These are phyloP conservation scores for Eutrema heterophyllum DNA, from an alignment of 345 rosid genomes.

Conservation along the genomic window DNA sequence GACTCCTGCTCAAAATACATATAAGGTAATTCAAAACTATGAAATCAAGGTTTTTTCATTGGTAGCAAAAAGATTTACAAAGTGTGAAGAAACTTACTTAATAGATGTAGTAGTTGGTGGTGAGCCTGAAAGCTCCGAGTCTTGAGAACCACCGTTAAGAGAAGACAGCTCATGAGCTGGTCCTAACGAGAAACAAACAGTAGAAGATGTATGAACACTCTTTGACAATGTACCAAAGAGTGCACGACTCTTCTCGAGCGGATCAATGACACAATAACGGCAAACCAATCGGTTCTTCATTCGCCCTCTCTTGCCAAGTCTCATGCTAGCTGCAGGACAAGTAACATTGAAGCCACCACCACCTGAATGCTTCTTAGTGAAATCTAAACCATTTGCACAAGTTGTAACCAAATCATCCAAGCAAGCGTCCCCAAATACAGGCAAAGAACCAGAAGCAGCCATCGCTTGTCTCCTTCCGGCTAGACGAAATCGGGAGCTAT, in stretches of 20 bases:
- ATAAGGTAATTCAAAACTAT: neutral
- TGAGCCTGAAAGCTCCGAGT: conserved; percentile 39
- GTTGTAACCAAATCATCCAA: conserved; percentile 53
- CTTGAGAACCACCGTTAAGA: conserved; percentile 43
- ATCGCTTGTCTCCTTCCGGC: conserved; percentile 35
- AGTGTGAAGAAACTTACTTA: conserved; percentile 12
- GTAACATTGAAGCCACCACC: conserved; percentile 43
- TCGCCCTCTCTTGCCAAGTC: conserved; percentile 38
- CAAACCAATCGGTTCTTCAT: conserved; percentile 37
- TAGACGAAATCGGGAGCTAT: conserved; percentile 16
- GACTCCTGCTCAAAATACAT: conserved; percentile 35
- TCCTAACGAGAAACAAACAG: conserved; percentile 39
- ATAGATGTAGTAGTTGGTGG: conserved; percentile 34
- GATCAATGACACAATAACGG: conserved; percentile 36
- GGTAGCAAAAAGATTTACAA: neutral
- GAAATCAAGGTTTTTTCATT: neutral
- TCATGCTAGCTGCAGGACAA: conserved; percentile 44
- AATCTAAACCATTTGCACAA: conserved; percentile 52
- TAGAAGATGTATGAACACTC: conserved; percentile 39
- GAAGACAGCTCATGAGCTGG: conserved; percentile 52
- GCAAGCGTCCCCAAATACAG: conserved; percentile 60
- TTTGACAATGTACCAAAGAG: conserved; percentile 35
- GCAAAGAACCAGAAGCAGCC: conserved; percentile 70
- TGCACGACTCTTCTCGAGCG: conserved; percentile 24
- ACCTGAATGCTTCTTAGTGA: conserved; percentile 39